Conservation (phyloP, 2,329 filamentous ascomycete species). For the Setomelanomma holmii region DNA sequence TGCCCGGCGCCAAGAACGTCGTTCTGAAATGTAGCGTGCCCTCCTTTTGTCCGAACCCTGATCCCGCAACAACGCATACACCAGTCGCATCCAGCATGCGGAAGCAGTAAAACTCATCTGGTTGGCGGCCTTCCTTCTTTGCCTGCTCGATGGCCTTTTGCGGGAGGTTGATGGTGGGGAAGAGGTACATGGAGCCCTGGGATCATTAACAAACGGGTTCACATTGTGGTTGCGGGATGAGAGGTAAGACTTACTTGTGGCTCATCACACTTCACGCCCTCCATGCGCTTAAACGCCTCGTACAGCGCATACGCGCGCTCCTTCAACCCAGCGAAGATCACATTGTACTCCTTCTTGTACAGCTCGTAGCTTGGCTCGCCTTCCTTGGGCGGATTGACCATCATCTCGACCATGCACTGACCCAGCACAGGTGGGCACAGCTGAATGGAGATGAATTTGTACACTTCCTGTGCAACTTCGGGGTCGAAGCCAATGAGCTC, state of each 20-base stretch:
- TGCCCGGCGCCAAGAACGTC: constrained; percentile 94
- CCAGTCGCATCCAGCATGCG: constrained; percentile 90
- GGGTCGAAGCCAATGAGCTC: constrained; percentile 90
- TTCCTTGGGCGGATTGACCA: constrained; percentile 90
- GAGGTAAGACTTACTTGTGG: constrained; percentile 65
- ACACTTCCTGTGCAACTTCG: constrained; percentile 88
- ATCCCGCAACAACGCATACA: constrained; percentile 90
- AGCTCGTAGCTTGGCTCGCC: constrained; percentile 85
- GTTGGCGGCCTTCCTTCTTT: constrained; percentile 70
- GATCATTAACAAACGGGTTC: constrained; percentile 1
- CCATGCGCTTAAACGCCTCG: constrained; percentile 91
- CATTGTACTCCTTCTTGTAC: constrained; percentile 84
- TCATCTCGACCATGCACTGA: constrained; percentile 95
- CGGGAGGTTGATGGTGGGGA: constrained; percentile 88
- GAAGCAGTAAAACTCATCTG: constrained; percentile 96
- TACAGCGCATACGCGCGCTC: constrained; percentile 85
- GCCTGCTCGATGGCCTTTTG: constrained; percentile 79
- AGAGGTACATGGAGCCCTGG: constrained; percentile 97
- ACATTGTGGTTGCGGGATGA: constrained; percentile 1
- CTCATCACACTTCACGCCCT: constrained; percentile 87
- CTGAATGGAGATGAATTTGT: constrained; percentile 98
- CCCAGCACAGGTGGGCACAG: constrained; percentile 94
- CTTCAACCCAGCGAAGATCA: constrained; percentile 79
- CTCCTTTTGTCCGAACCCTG: constrained; percentile 92
- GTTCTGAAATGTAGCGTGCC: constrained; percentile 93